Conservation (phyloP, 805 yeast species). For the Blastobotrys mokoenaii region DNA sequence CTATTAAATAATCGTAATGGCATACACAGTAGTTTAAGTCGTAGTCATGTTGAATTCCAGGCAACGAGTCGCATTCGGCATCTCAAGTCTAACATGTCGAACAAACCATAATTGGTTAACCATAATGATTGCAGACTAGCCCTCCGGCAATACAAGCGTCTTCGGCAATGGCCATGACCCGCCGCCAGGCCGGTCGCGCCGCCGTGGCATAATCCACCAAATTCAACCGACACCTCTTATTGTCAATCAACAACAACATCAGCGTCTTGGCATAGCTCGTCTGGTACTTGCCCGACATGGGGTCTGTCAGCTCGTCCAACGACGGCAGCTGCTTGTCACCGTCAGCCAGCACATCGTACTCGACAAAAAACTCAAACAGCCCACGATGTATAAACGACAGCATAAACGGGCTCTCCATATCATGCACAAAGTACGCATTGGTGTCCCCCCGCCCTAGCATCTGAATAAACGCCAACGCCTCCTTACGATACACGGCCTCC, state of each 20-base stretch:
- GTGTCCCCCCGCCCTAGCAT: not conserved
- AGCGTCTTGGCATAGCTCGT: conserved; percentile 1
- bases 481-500: conserved; percentile 2
- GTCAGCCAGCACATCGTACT: conserved; percentile 3
- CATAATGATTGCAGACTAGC: not conserved
- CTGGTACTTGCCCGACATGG: not conserved
- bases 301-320: conserved; percentile 4
- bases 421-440: not conserved
- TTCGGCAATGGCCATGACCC: not conserved
- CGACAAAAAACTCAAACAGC: conserved; percentile 4
- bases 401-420: not conserved
- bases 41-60: no score
- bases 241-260: not conserved
- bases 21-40: no score
- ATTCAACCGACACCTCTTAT: not conserved
- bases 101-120: no score
- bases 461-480: not conserved
- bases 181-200: not conserved
- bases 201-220: not conserved
- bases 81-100: no score
- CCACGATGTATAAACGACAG: conserved; percentile 4
- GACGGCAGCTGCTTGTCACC: not conserved
- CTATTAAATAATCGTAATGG: no score
- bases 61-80: no score
- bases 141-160: not conserved